Evolutionary conservation across 2,329 filamentous ascomycete genomes (phyloP).

Genomic region (Cercospora citrullina): DNA sequence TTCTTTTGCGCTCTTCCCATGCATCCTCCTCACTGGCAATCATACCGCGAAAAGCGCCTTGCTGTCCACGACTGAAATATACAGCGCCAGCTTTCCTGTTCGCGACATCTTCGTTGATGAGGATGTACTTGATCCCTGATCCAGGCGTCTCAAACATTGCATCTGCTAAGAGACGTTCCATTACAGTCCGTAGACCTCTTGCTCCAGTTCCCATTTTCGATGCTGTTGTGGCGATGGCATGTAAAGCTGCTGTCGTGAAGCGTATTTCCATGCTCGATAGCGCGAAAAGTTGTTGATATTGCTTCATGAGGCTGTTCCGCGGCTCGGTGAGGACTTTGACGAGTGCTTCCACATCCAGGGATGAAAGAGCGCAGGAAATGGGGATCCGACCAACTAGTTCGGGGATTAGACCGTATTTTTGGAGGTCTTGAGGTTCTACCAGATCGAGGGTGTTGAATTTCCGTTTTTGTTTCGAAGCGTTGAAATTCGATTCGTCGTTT

Average conservation of each 20-base stretch:
- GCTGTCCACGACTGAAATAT: slow-evolving; percentile 48
- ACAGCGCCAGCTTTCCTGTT: slow-evolving; percentile 44
- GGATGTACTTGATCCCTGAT: slow-evolving; percentile 47
- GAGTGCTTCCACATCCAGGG: slow-evolving; percentile 67
- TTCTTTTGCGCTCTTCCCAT: slow-evolving; percentile 45
- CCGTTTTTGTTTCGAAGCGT: slow-evolving; percentile 43
- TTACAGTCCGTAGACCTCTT: slow-evolving; percentile 49
- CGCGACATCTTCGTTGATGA: slow-evolving; percentile 50
- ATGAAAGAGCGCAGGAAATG: slow-evolving; percentile 80
- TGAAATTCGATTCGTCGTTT: slow-evolving; percentile 39
- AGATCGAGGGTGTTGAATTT: slow-evolving; percentile 70
- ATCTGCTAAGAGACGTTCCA: slow-evolving; percentile 50
- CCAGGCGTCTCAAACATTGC: slow-evolving; percentile 53
- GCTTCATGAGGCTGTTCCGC: slow-evolving; percentile 79
- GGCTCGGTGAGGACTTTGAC: slow-evolving; percentile 90
- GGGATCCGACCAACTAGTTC: slow-evolving; percentile 96
- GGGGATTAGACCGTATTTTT: slow-evolving; percentile 73
- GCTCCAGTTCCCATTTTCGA: slow-evolving; percentile 70
- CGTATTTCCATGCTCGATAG: slow-evolving; percentile 74
- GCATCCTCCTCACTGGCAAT: slow-evolving; percentile 48
- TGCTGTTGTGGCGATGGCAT: slow-evolving; percentile 74
- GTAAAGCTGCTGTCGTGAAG: slow-evolving; percentile 80
- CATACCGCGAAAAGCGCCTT: slow-evolving; percentile 41
- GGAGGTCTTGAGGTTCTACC: slow-evolving; percentile 75
- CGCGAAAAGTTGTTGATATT: slow-evolving; percentile 86